These are phyloP conservation scores for Blepharisma japonicum DNA, from an alignment of 73 alveolate species.

Conservation along the genomic window DNA sequence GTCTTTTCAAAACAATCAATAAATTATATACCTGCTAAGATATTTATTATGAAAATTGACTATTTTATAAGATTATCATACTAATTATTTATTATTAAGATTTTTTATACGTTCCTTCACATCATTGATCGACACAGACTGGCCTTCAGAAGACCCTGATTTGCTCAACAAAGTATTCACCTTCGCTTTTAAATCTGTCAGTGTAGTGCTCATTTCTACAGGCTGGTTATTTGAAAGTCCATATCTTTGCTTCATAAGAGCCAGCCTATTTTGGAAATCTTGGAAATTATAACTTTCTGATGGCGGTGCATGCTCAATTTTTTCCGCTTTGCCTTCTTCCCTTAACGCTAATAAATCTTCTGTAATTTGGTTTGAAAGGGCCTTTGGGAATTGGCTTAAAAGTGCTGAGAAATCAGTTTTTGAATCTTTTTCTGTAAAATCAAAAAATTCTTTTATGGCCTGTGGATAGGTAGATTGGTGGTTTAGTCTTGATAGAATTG, in stretches of 20 bases:
- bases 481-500: not conserved
- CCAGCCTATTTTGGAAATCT: constrained; percentile 35
- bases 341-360: not conserved
- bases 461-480: not conserved
- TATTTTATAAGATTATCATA: too few relatives aligned
- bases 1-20: too few relatives aligned
- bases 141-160: not conserved
- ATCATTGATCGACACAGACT: not conserved
- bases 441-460: not conserved
- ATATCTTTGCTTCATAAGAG: constrained; percentile 27
- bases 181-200: not conserved
- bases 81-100: not conserved
- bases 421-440: not conserved
- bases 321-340: constrained; percentile 13
- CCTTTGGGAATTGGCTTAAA: not conserved
- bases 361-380: not conserved
- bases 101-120: not conserved
- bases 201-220: not conserved
- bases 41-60: too few relatives aligned
- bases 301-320: not conserved
- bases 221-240: constrained; percentile 19
- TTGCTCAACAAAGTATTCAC: constrained; percentile 10
- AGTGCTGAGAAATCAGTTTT: not conserved
- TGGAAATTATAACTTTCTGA: not conserved
- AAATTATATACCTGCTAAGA: too few relatives aligned